Conservation (phyloP, 2,329 filamentous ascomycete species). For the Endothia cerciana region DNA sequence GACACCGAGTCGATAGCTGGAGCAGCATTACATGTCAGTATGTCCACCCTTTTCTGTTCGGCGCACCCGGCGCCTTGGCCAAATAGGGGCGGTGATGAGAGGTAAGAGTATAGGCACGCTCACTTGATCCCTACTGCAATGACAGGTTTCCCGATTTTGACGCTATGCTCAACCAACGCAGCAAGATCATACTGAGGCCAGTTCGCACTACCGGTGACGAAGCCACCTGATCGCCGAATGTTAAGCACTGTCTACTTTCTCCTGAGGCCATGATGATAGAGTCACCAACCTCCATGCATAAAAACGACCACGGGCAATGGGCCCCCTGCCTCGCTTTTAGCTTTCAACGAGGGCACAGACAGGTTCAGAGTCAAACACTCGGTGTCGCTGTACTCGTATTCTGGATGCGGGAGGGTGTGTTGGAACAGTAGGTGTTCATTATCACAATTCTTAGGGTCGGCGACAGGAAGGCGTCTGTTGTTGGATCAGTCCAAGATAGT, state of each 20-base stretch:
- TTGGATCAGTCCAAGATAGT: neutral
- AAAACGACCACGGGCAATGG: constrained; percentile 56
- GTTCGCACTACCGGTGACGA: constrained; percentile 52
- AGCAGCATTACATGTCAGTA: neutral
- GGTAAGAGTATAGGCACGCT: constrained; percentile 17
- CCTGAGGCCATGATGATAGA: neutral
- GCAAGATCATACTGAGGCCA: constrained; percentile 56
- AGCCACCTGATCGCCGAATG: constrained; percentile 37
- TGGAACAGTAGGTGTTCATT: constrained; percentile 54
- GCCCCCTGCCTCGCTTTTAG: constrained; percentile 20
- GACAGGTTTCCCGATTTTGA: constrained; percentile 47
- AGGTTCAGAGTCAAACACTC: constrained; percentile 59
- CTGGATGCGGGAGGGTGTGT: constrained; percentile 45
- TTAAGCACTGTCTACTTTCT: neutral
- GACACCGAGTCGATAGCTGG: constrained; percentile 50
- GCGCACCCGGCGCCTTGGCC: neutral
- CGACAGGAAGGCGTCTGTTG: constrained; percentile 43
- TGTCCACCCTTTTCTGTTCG: neutral
- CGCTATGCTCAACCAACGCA: constrained; percentile 49
- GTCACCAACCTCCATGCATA: constrained; percentile 51
- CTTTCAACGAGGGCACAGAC: constrained; percentile 43
- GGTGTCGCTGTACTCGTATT: constrained; percentile 48
- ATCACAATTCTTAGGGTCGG: constrained; percentile 45
- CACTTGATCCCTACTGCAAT: constrained; percentile 52
- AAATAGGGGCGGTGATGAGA: neutral